Conservation (phyloP, 2,329 filamentous ascomycete species). For the Calonectria honghensis region DNA sequence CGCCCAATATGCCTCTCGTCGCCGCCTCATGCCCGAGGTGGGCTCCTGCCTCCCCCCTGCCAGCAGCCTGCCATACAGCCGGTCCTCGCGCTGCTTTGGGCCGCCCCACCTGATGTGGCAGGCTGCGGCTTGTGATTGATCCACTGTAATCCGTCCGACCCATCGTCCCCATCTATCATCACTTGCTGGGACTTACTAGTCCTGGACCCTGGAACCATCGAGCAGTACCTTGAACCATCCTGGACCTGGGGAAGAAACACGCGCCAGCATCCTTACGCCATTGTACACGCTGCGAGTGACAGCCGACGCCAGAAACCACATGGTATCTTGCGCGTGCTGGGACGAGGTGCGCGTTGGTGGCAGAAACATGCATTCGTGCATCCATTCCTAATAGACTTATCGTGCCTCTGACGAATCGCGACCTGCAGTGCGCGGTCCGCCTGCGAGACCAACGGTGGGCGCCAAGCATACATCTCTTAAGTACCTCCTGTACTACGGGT, state of each 20-base stretch:
- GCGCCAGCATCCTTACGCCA: constrained; percentile 17
- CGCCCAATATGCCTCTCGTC: constrained; percentile 17
- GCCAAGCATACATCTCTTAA: not conserved
- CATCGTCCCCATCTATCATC: constrained; percentile 45
- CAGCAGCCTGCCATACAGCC: constrained; percentile 31
- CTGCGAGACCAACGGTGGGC: constrained; percentile 8
- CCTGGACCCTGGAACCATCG: constrained; percentile 45
- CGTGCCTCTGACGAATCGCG: constrained; percentile 13
- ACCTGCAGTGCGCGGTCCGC: not conserved
- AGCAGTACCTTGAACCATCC: constrained; percentile 39
- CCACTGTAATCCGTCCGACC: constrained; percentile 20
- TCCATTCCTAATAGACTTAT: constrained; percentile 23
- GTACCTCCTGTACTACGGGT: constrained; percentile 9
- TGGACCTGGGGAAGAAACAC: constrained; percentile 39
- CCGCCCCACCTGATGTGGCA: constrained; percentile 24
- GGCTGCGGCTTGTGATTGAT: constrained; percentile 25
- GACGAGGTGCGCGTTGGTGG: not conserved
- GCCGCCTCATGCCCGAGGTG: constrained; percentile 31
- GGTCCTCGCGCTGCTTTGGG: constrained; percentile 29
- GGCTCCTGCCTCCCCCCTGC: constrained; percentile 28
- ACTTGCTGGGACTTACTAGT: constrained; percentile 40
- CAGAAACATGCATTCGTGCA: constrained; percentile 20
- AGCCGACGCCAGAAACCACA: not conserved
- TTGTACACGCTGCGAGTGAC: constrained; percentile 3
- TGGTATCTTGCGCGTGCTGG: not conserved